Percentiles rank a stretch among this genome's conserved stretches.
Evolutionary conservation across 495 filamentous ascomycete genomes (phyloP).

Genomic region (Evansstolkia leycettana): DNA sequence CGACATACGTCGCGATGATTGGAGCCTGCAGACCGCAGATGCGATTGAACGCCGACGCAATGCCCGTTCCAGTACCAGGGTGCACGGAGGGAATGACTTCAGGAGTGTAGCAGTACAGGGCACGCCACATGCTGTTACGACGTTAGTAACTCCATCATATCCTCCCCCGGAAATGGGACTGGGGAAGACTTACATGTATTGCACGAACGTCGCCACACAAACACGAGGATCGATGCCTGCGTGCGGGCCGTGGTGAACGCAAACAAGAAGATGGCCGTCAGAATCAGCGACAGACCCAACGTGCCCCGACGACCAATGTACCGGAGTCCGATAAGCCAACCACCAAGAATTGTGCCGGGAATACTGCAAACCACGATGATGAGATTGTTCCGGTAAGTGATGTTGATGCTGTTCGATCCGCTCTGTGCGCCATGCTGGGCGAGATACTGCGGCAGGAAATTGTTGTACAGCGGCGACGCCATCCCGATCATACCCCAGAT

Average conservation of each 20-base stretch:
- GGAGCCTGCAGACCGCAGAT: conserved; percentile 46
- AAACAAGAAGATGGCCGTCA: conserved; percentile 47
- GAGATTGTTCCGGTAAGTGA: conserved; percentile 48
- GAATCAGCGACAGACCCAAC: conserved; percentile 38
- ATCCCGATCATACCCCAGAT: conserved; percentile 47
- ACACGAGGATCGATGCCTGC: conserved; percentile 37
- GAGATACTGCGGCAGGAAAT: conserved; percentile 48
- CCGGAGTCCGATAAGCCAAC: conserved; percentile 43
- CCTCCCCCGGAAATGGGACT: conserved; percentile 50
- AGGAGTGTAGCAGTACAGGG: conserved; percentile 49
- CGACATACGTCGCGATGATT: conserved; percentile 41
- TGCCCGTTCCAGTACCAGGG: conserved; percentile 46
- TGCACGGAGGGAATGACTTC: conserved; percentile 49
- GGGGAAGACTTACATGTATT: no score
- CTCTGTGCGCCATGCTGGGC: conserved; percentile 21
- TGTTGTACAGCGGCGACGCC: conserved; percentile 47
- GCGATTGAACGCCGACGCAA: conserved; percentile 44
- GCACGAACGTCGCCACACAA: no score
- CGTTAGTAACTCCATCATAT: no score
- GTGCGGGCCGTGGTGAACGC: conserved; percentile 41
- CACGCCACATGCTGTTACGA: conserved; percentile 55
- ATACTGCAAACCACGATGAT: conserved; percentile 47
- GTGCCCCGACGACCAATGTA: conserved; percentile 50
- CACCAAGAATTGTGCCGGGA: conserved; percentile 42
- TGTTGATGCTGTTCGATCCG: conserved; percentile 24